Evolutionary conservation across 768 basidiomycete genomes (phyloP).

Genomic region (Leccinum arenicola): DNA sequence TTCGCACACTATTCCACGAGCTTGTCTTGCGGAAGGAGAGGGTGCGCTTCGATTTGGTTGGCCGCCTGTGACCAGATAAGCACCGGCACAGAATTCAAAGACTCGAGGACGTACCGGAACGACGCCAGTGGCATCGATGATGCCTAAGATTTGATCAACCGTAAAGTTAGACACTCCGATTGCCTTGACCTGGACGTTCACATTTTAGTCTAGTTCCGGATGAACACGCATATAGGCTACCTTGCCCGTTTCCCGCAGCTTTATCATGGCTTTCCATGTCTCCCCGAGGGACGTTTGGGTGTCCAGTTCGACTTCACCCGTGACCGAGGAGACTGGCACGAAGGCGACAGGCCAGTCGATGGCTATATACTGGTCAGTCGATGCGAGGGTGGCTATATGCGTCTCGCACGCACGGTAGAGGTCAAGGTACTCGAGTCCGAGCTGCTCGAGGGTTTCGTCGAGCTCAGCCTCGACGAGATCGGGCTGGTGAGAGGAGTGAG

Average conservation of each 20-base stretch:
- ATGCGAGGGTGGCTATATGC: conserved; percentile 1
- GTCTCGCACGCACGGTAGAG: conserved; percentile 57
- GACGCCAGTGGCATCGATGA: conserved; percentile 68
- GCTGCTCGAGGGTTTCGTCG: conserved; percentile 69
- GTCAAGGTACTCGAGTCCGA: conserved; percentile 76
- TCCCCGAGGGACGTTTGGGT: conserved; percentile 60
- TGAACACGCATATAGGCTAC: conserved; percentile 31
- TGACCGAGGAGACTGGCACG: conserved; percentile 45
- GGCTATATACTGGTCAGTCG: conserved; percentile 38
- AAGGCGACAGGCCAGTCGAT: conserved; percentile 83
- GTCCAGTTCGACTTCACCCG: conserved; percentile 55
- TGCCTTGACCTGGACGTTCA: conserved; percentile 47
- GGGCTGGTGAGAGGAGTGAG: conserved; percentile 60
- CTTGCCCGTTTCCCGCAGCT: conserved; percentile 65
- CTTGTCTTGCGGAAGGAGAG: conserved; percentile 71
- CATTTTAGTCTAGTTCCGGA: not conserved
- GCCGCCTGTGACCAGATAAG: conserved; percentile 38
- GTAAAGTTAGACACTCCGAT: conserved; percentile 87
- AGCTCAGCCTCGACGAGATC: conserved; percentile 69
- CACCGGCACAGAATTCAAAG: not conserved
- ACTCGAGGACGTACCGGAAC: conserved; percentile 51
- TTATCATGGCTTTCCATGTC: conserved; percentile 81
- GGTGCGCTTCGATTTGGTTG: conserved; percentile 87
- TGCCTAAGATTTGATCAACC: conserved; percentile 57
- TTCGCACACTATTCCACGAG: conserved; percentile 66